These are phyloP conservation scores for Pelargonium hybrid DNA, from an alignment of 441 rosid genomes.

Conservation along the genomic window DNA sequence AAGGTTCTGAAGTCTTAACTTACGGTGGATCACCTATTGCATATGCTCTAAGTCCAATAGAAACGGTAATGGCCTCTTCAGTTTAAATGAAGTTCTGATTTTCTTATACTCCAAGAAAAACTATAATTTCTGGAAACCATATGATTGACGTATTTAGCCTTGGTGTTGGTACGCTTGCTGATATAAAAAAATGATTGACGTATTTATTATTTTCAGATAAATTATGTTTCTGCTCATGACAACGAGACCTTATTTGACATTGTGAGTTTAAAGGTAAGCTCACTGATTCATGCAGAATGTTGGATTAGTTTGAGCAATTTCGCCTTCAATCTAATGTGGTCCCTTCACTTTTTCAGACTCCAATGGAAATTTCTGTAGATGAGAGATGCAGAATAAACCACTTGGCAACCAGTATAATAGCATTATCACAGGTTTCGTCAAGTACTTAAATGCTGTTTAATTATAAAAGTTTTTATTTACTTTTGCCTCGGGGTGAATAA, in stretches of 20 bases:
- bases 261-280: slow-evolving; percentile 70
- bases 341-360: slow-evolving; percentile 44
- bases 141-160: too few relatives aligned
- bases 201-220: slow-evolving; percentile 46
- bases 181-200: slow-evolving; percentile 14
- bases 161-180: too few relatives aligned
- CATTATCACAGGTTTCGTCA: slow-evolving; percentile 59
- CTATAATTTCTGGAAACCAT: slow-evolving; percentile 9
- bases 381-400: slow-evolving; percentile 85
- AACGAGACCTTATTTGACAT: slow-evolving; percentile 92
- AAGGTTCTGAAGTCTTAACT: slow-evolving; percentile 66
- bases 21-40: slow-evolving; percentile 72
- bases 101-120: not conserved
- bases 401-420: slow-evolving; percentile 71
- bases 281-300: slow-evolving; percentile 8
- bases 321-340: slow-evolving; percentile 17
- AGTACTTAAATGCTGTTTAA: not conserved
- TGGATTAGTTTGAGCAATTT: slow-evolving; percentile 6
- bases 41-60: slow-evolving; percentile 58
- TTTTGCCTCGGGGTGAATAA: not conserved
- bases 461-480: not conserved
- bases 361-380: slow-evolving; percentile 54
- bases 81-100: not conserved
- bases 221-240: slow-evolving; percentile 98
- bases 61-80: slow-evolving; percentile 46